Evolutionary conservation across 2,329 filamentous ascomycete genomes (phyloP).

Genomic region (Sporothrix luriei): DNA sequence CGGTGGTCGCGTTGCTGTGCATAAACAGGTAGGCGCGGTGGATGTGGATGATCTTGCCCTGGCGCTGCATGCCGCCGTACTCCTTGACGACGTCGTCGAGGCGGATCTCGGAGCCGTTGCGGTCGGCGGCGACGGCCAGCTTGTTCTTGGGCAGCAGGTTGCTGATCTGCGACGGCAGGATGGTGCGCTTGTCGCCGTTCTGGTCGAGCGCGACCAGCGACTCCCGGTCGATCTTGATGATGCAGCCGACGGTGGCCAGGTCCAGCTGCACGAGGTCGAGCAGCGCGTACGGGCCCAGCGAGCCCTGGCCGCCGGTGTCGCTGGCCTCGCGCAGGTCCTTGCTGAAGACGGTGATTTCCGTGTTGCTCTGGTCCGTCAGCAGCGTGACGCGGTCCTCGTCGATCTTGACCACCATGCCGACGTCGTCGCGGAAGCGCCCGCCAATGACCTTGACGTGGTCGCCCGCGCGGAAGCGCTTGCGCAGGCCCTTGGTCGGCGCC

Average conservation of each 20-base stretch:
- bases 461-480: constrained; percentile 89
- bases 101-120: constrained; percentile 89
- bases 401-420: constrained; percentile 95
- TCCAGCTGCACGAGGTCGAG: constrained; percentile 95
- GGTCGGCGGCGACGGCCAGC: constrained; percentile 85
- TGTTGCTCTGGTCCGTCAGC: constrained; percentile 87
- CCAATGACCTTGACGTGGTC: constrained; percentile 99
- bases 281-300: constrained; percentile 84
- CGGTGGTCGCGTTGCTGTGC: constrained; percentile 78
- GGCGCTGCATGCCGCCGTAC: constrained; percentile 78
- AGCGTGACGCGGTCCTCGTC: constrained; percentile 90
- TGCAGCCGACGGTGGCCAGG: constrained; percentile 85
- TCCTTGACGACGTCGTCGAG: constrained; percentile 92
- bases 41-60: constrained; percentile 90
- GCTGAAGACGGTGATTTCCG: constrained; percentile 96
- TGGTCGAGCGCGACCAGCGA: constrained; percentile 89
- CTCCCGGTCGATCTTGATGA: constrained; percentile 94
- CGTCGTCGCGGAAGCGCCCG: constrained; percentile 89
- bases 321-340: constrained; percentile 93
- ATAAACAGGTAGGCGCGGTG: constrained; percentile 91
- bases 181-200: constrained; percentile 76
- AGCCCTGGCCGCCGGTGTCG: constrained; percentile 83
- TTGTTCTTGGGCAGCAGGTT: constrained; percentile 83
- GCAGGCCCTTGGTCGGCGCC: constrained; percentile 85
- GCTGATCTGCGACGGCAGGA: constrained; percentile 88